phyloP scores from a whole-genome alignment of 2,329 filamentous ascomycete genomes.

The Sporothrix brunneoviolacea region DNA sequence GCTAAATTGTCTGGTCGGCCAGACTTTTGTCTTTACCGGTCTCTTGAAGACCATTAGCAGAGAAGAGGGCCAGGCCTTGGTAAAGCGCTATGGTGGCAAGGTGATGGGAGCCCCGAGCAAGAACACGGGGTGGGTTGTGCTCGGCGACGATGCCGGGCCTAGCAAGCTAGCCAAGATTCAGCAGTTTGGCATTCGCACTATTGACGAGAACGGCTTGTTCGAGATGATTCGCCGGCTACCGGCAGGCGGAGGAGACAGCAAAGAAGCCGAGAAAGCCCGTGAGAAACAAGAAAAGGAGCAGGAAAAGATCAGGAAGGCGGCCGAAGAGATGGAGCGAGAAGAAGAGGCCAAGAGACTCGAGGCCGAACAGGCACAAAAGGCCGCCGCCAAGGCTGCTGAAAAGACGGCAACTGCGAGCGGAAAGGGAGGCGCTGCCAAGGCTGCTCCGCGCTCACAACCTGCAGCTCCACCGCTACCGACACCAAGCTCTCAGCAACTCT shows the following conservation, averaged over 20 bases:
- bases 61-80: slow-evolving; percentile 76
- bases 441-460: slow-evolving; percentile 13
- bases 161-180: slow-evolving; percentile 86
- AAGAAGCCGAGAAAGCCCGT: slow-evolving; percentile 76
- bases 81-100: slow-evolving; percentile 93
- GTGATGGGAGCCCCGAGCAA: slow-evolving; percentile 77
- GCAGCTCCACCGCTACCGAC: slow-evolving; percentile 34
- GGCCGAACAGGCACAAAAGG: slow-evolving; percentile 48
- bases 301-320: slow-evolving; percentile 71
- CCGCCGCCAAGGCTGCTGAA: slow-evolving; percentile 37
- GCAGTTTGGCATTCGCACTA: slow-evolving; percentile 75
- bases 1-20: slow-evolving; percentile 81
- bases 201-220: slow-evolving; percentile 88
- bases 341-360: slow-evolving; percentile 56
- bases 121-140: slow-evolving; percentile 89
- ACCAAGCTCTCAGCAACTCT: slow-evolving; percentile 52
- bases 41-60: slow-evolving; percentile 72
- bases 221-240: slow-evolving; percentile 75
- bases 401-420: slow-evolving; percentile 9
- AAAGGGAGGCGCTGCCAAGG: background rate
- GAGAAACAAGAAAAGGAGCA: slow-evolving; percentile 82
- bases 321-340: slow-evolving; percentile 77
- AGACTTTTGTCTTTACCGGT: slow-evolving; percentile 94
- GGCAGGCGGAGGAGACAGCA: slow-evolving; percentile 78
- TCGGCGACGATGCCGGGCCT: slow-evolving; percentile 85